Conservation (phyloP, 805 yeast genomes). For the Blastobotrys parvus region DNA sequence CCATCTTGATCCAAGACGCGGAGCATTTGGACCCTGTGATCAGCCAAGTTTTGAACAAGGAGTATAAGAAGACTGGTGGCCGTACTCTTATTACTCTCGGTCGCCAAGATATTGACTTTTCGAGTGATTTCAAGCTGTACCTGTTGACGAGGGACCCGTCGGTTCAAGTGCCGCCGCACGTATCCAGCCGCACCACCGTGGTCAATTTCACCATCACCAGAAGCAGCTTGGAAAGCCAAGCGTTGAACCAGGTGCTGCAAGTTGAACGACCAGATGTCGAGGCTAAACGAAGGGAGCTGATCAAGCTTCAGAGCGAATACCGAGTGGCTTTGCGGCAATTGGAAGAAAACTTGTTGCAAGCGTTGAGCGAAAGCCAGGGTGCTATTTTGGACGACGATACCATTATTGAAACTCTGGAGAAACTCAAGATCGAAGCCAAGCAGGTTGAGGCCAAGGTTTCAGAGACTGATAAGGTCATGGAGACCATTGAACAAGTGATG, state of each 20-base stretch:
- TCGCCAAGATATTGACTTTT: conserved; percentile 53
- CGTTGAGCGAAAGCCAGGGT: conserved; percentile 50
- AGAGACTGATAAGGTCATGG: conserved; percentile 49
- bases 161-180: conserved; percentile 40
- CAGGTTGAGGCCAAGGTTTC: conserved; percentile 44
- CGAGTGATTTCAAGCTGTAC: conserved; percentile 52
- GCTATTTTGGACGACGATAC: conserved; percentile 61
- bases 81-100: conserved; percentile 56
- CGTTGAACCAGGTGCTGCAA: conserved; percentile 48
- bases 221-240: conserved; percentile 54
- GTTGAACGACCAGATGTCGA: conserved; percentile 62
- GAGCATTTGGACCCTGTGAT: conserved; percentile 74
- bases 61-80: conserved; percentile 60
- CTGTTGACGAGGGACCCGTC: conserved; percentile 55
- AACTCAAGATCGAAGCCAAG: conserved; percentile 53
- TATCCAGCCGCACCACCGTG: conserved; percentile 53
- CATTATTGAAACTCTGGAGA: conserved; percentile 52
- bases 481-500: conserved; percentile 42
- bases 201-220: conserved; percentile 69
- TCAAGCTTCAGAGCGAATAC: conserved; percentile 52
- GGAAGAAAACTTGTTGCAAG: conserved; percentile 50
- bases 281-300: conserved; percentile 42
- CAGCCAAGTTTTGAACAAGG: conserved; percentile 51
- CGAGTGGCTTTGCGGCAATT: conserved; percentile 43
- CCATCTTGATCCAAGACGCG: conserved; percentile 65